Base-by-base conservation (phyloP, 1,284 basidiomycete species). In the Sanghuangporus weigelae region DNA sequence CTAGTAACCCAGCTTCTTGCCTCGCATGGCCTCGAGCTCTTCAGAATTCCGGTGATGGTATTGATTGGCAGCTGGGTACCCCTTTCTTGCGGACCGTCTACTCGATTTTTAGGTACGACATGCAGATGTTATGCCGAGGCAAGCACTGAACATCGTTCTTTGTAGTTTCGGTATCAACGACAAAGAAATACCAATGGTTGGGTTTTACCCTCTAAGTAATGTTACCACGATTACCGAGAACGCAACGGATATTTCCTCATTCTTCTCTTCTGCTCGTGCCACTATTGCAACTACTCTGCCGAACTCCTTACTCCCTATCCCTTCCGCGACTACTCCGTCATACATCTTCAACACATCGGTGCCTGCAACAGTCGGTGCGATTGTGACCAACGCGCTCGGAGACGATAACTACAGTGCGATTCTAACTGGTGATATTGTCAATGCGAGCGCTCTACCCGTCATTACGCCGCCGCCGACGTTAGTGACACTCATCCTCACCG, bases 1-100 rank as follows among this genome's bases (percentile, higher is more conserved):
- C 78, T 21, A 83, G 84, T 7, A 81, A 88, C 67, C 85, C 89
- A 0, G 79, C 81, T 57, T 75, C 93, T 53, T 96, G 93, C 73
- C 75, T 95, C 38, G 81, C 92, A 14, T 96, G 93, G 93, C 93
- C 93, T 0, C 78, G 80, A 61, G 92, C 90, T 1, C 73, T 76
- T 14, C 78, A 84, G 3, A 87, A 89, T 0, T 86, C 80, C 59
- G 73, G 86, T 11, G 89, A 93, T 73, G 93, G 92, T 2, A 83
- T 95, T 50, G 92, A 93, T 72, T 96, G 93, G 93, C 89, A 93
- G 73, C 78, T 95, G 62, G 87, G 87, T 84, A 78, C 84, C 2
- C 81, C 90, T 0, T 95, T 95, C 73, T 72, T 96, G 63, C 81
- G 87, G 55, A 89, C 90, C 2, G 89, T 93, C 0, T 95, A 95